A percentile compares a stretch with the other conserved stretches of the same genome.
These are phyloP conservation scores for Metarhizium album DNA, from an alignment of 2,329 filamentous ascomycete genomes.

Conservation along the genomic window DNA sequence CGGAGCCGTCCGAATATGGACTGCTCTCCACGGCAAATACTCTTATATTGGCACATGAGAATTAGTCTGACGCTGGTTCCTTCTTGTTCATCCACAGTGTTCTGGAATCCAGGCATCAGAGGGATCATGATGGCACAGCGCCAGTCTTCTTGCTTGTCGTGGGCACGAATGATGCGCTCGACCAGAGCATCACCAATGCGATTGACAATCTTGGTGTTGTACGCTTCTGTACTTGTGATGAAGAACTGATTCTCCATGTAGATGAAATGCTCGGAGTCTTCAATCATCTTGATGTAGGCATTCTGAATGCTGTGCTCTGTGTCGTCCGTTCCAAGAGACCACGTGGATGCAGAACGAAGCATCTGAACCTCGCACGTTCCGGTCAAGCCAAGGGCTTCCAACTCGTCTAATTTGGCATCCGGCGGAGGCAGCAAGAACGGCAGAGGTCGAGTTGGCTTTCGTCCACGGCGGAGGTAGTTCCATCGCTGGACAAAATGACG, in stretches of 20 bases:
- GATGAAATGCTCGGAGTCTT: conserved; percentile 90
- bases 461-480: conserved; percentile 91
- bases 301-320: conserved; percentile 93
- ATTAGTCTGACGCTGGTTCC: conserved; percentile 91
- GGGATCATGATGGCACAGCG: conserved; percentile 83
- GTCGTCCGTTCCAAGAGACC: conserved; percentile 83
- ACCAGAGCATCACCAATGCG: conserved; percentile 90
- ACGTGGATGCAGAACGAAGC: conserved; percentile 75
- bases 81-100: conserved; percentile 86
- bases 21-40: conserved; percentile 83
- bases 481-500: conserved; percentile 95
- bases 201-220: conserved; percentile 82
- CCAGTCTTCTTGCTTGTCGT: conserved; percentile 81
- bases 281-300: conserved; percentile 89
- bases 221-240: conserved; percentile 82
- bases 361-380: conserved; percentile 97
- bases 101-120: conserved; percentile 97
- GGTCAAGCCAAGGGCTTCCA: conserved; percentile 77
- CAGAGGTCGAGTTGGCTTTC: conserved; percentile 85
- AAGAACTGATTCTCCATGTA: conserved; percentile 99
- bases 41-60: conserved; percentile 93
- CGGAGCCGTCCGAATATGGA: conserved; percentile 85
- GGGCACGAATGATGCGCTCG: conserved; percentile 76
- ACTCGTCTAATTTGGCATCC: conserved; percentile 76
- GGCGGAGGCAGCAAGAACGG: conserved; percentile 89